Conservation (phyloP, 2,329 filamentous ascomycete genomes). For the Colletotrichum sp. region DNA sequence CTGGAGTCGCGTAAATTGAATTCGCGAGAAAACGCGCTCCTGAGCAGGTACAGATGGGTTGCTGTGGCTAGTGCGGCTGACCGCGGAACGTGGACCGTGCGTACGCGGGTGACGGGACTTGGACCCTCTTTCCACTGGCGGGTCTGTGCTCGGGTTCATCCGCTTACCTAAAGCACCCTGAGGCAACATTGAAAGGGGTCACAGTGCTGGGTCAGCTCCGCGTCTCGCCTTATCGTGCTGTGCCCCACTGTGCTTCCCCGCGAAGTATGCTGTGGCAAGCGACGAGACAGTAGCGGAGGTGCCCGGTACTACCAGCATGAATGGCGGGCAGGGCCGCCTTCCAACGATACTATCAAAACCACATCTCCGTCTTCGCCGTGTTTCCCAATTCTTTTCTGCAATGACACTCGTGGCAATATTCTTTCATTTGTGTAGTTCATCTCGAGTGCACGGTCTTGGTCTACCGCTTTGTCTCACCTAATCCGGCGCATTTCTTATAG, state of each 20-base stretch:
- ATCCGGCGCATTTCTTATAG: not conserved
- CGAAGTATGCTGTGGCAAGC: constrained; percentile 1
- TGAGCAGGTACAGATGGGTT: not conserved
- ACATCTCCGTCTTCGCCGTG: not conserved
- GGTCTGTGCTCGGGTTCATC: not conserved
- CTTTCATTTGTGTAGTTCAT: not conserved
- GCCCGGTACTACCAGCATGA: constrained; percentile 7
- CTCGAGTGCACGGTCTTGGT: not conserved
- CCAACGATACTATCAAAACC: not conserved
- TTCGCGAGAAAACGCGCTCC: not conserved
- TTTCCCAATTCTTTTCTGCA: not conserved
- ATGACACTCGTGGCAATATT: not conserved
- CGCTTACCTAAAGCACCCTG: not conserved
- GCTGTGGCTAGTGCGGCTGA: not conserved
- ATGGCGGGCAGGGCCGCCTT: constrained; percentile 10
- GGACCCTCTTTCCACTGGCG: not conserved
- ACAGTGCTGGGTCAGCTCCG: not conserved
- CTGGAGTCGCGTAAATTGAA: not conserved
- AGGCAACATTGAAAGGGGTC: not conserved
- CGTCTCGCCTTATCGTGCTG: not conserved
- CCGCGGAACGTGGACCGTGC: not conserved
- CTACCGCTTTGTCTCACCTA: constrained; percentile 1
- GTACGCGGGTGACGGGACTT: not conserved
- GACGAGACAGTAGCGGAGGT: constrained; percentile 8
- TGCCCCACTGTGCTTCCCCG: not conserved